These are phyloP conservation scores for Mallotus repandus DNA, from an alignment of 441 rosid genomes.

Conservation along the genomic window DNA sequence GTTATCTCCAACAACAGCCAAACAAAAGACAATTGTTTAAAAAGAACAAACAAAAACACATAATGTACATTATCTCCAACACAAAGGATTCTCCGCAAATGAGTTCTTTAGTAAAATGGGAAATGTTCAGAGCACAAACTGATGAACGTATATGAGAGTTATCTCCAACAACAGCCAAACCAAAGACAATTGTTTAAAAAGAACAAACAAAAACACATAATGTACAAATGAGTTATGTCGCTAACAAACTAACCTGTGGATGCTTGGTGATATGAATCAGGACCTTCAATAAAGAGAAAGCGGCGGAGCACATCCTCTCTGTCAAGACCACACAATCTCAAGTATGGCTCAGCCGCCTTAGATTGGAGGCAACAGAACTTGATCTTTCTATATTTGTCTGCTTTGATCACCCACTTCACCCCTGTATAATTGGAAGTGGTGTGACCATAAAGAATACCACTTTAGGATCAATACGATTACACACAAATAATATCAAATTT, in stretches of 20 bases:
- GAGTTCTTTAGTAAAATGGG: too few relatives aligned
- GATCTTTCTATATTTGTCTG: slow-evolving; percentile 75
- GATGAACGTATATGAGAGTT: too few relatives aligned
- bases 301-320: slow-evolving; percentile 73
- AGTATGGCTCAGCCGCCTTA: slow-evolving; percentile 77
- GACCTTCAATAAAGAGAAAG: slow-evolving; percentile 84
- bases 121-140: too few relatives aligned
- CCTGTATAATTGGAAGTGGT: slow-evolving; percentile 36
- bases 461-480: too few relatives aligned
- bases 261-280: slow-evolving; percentile 67
- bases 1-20: too few relatives aligned
- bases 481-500: neutral
- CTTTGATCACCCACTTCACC: slow-evolving; percentile 85
- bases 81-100: too few relatives aligned
- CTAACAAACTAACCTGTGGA: slow-evolving; percentile 63
- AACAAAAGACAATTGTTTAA: too few relatives aligned
- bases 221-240: neutral
- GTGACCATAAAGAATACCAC: too few relatives aligned
- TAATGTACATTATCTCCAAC: too few relatives aligned
- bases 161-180: too few relatives aligned
- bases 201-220: neutral
- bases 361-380: slow-evolving; percentile 94
- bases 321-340: slow-evolving; percentile 65
- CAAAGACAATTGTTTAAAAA: too few relatives aligned
- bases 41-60: too few relatives aligned